Evolutionary conservation across 129 eudicot species (phyloP).

Genomic region (Mikania micrantha): DNA sequence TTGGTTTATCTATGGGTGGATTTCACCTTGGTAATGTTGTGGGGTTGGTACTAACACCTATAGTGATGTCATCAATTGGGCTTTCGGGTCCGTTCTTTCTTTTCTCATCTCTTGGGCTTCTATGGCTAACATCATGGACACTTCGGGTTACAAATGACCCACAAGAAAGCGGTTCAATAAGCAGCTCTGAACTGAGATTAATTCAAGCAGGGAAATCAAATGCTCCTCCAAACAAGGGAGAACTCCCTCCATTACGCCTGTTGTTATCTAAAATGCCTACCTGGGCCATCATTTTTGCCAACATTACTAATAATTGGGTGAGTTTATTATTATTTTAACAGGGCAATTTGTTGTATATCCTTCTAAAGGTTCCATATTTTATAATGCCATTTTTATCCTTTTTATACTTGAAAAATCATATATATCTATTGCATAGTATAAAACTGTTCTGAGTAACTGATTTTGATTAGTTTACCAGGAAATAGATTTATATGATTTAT

Average conservation of each 20-base stretch:
- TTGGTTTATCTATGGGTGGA: conserved; percentile 98
- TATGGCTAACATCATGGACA: conserved; percentile 77
- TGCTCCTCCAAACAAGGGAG: conserved; percentile 40
- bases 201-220: conserved; percentile 80
- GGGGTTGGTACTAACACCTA: conserved; percentile 72
- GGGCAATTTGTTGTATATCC: background rate
- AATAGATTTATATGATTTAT: no score
- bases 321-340: conserved; percentile 4
- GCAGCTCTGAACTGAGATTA: conserved; percentile 56
- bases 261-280: conserved; percentile 80
- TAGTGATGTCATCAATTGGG: conserved; percentile 64
- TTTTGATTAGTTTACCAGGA: no score
- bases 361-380: background rate
- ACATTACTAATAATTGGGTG: conserved; percentile 92
- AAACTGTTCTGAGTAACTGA: no score
- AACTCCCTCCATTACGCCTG: conserved; percentile 56
- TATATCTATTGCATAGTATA: background rate
- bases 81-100: conserved; percentile 84
- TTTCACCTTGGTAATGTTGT: conserved; percentile 96
- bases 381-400: background rate
- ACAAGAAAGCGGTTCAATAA: conserved; percentile 53
- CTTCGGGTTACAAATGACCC: conserved; percentile 70
- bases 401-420: background rate
- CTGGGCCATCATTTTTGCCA: conserved; percentile 93
- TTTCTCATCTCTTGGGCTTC: conserved; percentile 75